Evolutionary conservation across 1,139 yeast species (phyloP).

Genomic region (Saccharomyces pastorianus): DNA sequence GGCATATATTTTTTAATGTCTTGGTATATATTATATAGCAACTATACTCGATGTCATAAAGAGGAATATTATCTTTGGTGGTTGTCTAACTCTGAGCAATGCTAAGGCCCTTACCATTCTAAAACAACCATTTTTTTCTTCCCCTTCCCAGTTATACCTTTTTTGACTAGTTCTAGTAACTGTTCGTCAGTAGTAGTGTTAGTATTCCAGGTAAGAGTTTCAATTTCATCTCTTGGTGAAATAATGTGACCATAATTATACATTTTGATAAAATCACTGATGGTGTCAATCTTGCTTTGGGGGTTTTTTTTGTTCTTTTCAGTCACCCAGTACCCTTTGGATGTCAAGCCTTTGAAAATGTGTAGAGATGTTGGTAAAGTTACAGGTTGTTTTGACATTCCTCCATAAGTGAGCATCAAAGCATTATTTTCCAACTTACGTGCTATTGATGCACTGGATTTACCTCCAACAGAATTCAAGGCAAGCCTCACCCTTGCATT

Average conservation of each 20-base stretch:
- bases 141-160: conserved; percentile 44
- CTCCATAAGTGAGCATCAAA: conserved; percentile 86
- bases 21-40: not conserved
- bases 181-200: conserved; percentile 40
- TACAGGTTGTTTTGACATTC: conserved; percentile 95
- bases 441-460: conserved; percentile 70
- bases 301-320: conserved; percentile 61
- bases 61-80: not conserved
- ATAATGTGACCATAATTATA: conserved; percentile 53
- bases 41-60: not conserved
- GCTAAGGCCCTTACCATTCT: conserved; percentile 18
- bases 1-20: not conserved
- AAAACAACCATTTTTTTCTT: conserved; percentile 36
- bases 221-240: conserved; percentile 45
- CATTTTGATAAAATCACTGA: conserved; percentile 54
- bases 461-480: conserved; percentile 89
- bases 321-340: conserved; percentile 92
- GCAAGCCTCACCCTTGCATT: conserved; percentile 53
- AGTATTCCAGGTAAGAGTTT: conserved; percentile 43
- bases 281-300: conserved; percentile 50
- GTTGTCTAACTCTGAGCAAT: not conserved
- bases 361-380: conserved; percentile 78
- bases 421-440: conserved; percentile 70
- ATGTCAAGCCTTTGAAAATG: conserved; percentile 79
- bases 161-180: conserved; percentile 42